Base-by-base conservation (phyloP, 257 asterid species). In the Solanum pimpinellifolium region DNA sequence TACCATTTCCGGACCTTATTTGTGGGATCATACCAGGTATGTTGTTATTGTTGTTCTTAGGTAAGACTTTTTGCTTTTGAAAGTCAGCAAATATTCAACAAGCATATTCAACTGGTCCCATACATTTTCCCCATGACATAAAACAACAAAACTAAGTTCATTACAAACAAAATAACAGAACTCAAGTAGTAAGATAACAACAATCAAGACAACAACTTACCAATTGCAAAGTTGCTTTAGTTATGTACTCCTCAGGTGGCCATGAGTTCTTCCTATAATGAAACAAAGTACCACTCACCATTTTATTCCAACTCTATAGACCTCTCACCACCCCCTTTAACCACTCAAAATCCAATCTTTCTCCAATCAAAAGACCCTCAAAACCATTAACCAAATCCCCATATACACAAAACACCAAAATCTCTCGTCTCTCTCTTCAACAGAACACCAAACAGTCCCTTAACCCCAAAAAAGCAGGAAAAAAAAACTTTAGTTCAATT, bases 221-320 rank as follows among this genome's bases (percentile, higher is more conserved):
- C 99, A 97, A 90, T 88, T 97, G 98, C 90, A 97, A 88, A 90
- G 99, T 97, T 73, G 98, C 75, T 88, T 93, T 93, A 90, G 89
- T 90, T 85, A 97, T 93, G 82, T 95, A 97, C 91, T 96, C 99
- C 88, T 95, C 93, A 1, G 99, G 95, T 65, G 99, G 98, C 99
- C 99, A 97, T 87, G 99, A 97, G 90, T 93, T 96, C 92, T 90
- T 96, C 90, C 98, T 92, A 90, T 39, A 84, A 91, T 96, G 99
- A 89, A 97, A 97, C 89, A 97, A 87, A 84, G 89, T 93, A 84
- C 98, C 98, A 85, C 95, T 91, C 92, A 97, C 98, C 99, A 97
- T 97, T 82, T 91, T 87, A 68, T 93, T 49, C 88, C 0, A 84
- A 31, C 65, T 84, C 25, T 84, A 84, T 25, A 33, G 42, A 42